These are phyloP conservation scores for Apiotrichum mycotoxinovorans DNA, from an alignment of 1,284 basidiomycete genomes.

Conservation along the genomic window DNA sequence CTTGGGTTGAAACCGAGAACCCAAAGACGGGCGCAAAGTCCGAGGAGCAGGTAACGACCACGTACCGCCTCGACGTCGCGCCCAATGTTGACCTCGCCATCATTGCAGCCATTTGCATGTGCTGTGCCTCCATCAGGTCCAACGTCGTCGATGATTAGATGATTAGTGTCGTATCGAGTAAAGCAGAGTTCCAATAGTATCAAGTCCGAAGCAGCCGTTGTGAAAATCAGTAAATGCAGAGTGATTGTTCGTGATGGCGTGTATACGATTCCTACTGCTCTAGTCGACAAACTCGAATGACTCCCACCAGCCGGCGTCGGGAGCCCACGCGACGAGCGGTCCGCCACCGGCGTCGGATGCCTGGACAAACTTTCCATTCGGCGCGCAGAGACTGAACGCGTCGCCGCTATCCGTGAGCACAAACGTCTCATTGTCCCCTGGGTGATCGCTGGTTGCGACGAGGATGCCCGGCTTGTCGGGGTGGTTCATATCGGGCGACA, in stretches of 20 bases:
- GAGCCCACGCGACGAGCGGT: constrained; percentile 3
- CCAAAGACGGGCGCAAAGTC: neutral
- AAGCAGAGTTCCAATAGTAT: neutral
- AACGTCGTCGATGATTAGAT: neutral
- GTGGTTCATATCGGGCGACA: constrained; percentile 7
- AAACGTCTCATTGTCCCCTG: constrained; percentile 12
- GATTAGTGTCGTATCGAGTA: neutral
- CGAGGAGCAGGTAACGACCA: neutral
- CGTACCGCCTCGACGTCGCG: constrained; percentile 2
- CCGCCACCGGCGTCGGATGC: constrained; percentile 3
- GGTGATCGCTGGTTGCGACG: constrained; percentile 3
- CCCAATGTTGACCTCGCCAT: constrained; percentile 3
- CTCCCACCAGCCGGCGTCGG: constrained; percentile 19
- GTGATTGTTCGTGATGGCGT: too few relatives aligned
- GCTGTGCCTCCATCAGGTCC: neutral
- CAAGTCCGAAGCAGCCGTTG: neutral
- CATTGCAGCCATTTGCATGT: neutral
- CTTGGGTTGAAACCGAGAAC: neutral
- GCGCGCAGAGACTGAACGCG: constrained; percentile 2
- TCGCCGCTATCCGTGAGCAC: constrained; percentile 2
- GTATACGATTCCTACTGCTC: too few relatives aligned
- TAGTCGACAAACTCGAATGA: constrained; percentile 13
- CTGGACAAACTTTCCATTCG: constrained; percentile 17
- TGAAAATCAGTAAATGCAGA: neutral
- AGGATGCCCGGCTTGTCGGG: constrained; percentile 1